Percentiles rank a stretch among this genome's conserved stretches.
These are phyloP conservation scores for Pyropia yezoensis DNA, from an alignment of 23 red algal species.

Conservation along the genomic window DNA sequence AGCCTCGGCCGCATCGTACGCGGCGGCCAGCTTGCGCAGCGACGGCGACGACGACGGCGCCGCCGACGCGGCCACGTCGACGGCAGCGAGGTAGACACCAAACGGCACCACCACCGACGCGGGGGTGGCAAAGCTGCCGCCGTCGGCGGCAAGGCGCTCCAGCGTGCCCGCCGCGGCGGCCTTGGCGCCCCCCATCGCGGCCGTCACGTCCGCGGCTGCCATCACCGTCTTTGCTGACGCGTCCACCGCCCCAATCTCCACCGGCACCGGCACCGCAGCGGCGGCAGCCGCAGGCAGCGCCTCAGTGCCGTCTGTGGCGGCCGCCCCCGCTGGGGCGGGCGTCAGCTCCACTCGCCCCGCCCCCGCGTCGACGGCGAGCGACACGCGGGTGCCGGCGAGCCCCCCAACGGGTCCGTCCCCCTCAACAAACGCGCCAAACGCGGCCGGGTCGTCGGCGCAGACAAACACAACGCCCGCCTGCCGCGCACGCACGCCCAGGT, in stretches of 20 bases:
- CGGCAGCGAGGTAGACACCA: conserved; percentile 34
- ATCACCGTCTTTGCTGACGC: background rate
- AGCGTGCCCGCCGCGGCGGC: conserved; percentile 23
- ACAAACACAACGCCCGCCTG: conserved; percentile 68
- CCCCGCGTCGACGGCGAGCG: too few species aligned
- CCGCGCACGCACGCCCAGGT: conserved; percentile 66
- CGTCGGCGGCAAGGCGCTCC: conserved; percentile 9
- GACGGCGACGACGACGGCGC: too few species aligned
- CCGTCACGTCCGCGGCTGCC: conserved; percentile 13
- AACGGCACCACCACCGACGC: conserved; percentile 33
- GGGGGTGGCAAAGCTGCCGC: conserved; percentile 21
- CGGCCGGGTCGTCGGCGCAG: conserved; percentile 40
- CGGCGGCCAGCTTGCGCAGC: background rate
- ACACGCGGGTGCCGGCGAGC: too few species aligned
- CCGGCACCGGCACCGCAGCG: too few species aligned
- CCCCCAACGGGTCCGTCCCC: too few species aligned
- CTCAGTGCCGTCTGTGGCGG: too few species aligned
- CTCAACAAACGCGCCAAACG: conserved; percentile 20
- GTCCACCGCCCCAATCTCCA: background rate
- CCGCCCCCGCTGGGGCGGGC: too few species aligned
- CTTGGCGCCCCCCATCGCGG: conserved; percentile 22
- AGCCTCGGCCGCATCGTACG: background rate
- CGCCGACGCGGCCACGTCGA: too few species aligned
- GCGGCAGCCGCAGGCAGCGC: too few species aligned
- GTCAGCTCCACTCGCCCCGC: too few species aligned